Base-by-base conservation (phyloP, 2,329 filamentous ascomycete genomes). In the Fusarium sp. region DNA sequence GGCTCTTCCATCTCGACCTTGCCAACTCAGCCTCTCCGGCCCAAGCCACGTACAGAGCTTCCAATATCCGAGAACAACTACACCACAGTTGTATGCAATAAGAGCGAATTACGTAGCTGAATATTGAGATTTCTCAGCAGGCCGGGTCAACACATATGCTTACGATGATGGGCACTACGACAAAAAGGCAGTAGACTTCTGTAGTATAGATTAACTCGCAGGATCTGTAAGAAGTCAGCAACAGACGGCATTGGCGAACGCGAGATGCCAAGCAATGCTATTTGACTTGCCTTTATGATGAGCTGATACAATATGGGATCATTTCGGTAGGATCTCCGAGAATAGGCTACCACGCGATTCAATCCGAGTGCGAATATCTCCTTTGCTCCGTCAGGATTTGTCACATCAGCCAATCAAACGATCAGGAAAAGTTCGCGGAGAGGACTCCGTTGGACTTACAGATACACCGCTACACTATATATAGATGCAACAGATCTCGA, bases 41-140 rank as follows among this genome's bases (percentile, higher is more conserved):
- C 6, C 8, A 30, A 46, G 23, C 18, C 26, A 11, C 13, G 15
- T n/a, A 5, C 15, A n/a, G 18, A 46, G 44, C 17, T 14, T 5
- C 26, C 7, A 3, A 10, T 26, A 30, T 49, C 30, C 30, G 30
- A 23, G 30, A 10, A 7, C 14, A 14, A 33, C 15, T 18, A 13
- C 30, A 3, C 11, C 12, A 4, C 7, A 10, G 10, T 23, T 12
- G 4, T 1, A 32, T 2, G 2, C 27, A 33, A 23, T 23, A 6
- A 6, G 14, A 49, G 9, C 2, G 7, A 32, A 7, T 3, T 33
- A 13, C 12, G 9, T 2, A 6, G 10, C 7, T 20, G 4, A 17
- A 32, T 5, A 14, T 9, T 32, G n/a, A 18, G 2, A 5, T n/a
- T n/a, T n/a, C n/a, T n/a, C n/a, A n/a, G n/a, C n/a, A n/a, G n/a